phyloP scores from a whole-genome alignment of 1,284 basidiomycete genomes.

The Mycosarcoma mackinlayi region DNA sequence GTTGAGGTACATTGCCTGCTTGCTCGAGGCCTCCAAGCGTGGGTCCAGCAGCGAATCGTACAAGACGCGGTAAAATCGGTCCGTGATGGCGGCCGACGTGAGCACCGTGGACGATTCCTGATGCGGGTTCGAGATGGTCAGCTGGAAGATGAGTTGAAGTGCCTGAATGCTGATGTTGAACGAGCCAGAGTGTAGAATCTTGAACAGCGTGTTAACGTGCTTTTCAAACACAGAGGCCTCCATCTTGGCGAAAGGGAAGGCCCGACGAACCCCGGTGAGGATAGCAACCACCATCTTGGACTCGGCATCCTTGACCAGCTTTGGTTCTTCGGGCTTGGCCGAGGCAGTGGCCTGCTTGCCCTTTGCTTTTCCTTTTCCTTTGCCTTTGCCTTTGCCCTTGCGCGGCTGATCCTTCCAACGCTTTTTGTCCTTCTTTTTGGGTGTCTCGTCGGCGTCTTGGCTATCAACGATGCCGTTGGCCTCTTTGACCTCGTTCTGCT shows the following conservation, averaged over 20 bases:
- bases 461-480: constrained; percentile 55
- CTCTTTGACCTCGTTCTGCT: constrained; percentile 63
- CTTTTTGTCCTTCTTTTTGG: constrained; percentile 68
- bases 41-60: constrained; percentile 88
- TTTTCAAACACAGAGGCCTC: constrained; percentile 78
- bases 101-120: constrained; percentile 34
- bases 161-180: constrained; percentile 98
- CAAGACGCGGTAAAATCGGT: constrained; percentile 87
- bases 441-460: constrained; percentile 39
- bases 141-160: constrained; percentile 89
- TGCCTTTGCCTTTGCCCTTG: constrained; percentile 64
- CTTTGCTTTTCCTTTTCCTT: constrained; percentile 21
- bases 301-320: constrained; percentile 73
- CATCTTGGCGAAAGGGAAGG: constrained; percentile 87
- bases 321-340: constrained; percentile 42
- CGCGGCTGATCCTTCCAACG: constrained; percentile 65
- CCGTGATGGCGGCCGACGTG: constrained; percentile 67
- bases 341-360: constrained; percentile 20
- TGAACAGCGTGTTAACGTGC: constrained; percentile 93
- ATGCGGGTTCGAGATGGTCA: constrained; percentile 68
- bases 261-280: constrained; percentile 93
- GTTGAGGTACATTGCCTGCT: constrained; percentile 98
- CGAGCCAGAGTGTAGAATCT: constrained; percentile 86
- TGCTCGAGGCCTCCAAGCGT: constrained; percentile 83
- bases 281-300: constrained; percentile 88